Evolutionary conservation across 306 rosid genomes (phyloP).

Genomic region (Trifolium subterraneum): DNA sequence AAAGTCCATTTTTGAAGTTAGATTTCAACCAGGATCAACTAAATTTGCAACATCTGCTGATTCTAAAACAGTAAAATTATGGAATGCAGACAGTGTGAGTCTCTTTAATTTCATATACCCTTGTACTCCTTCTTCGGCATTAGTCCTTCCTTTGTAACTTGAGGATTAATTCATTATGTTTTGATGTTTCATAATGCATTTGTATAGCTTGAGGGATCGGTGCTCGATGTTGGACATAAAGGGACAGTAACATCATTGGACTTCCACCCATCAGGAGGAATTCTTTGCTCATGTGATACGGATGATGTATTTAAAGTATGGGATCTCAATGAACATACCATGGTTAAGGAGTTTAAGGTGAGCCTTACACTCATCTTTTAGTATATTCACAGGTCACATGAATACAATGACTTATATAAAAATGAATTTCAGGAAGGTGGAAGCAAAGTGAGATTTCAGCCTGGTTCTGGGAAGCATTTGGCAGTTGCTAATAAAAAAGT

Average conservation of each 20-base stretch:
- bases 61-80: not conserved
- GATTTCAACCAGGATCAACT: not conserved
- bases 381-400: not conserved
- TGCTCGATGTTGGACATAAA: not conserved
- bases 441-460: slow-evolving; percentile 14
- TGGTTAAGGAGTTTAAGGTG: not conserved
- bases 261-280: slow-evolving; percentile 10
- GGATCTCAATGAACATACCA: not conserved
- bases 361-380: not conserved
- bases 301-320: not conserved
- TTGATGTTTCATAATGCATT: not conserved
- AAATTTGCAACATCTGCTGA: not conserved
- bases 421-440: slow-evolving; percentile 14
- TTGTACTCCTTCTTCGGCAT: too few species aligned
- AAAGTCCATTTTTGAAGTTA: not conserved
- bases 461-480: not conserved
- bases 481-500: slow-evolving; percentile 8
- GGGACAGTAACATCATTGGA: slow-evolving; percentile 1
- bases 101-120: not conserved
- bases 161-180: not conserved
- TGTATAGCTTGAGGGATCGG: not conserved
- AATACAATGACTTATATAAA: not conserved
- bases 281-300: not conserved
- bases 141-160: not conserved
- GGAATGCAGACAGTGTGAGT: slow-evolving; percentile 1